Percentiles rank a stretch among this genome's conserved stretches.
These are phyloP conservation scores for Xerocomellus intermedius DNA, from an alignment of 768 basidiomycete species.

Conservation along the genomic window DNA sequence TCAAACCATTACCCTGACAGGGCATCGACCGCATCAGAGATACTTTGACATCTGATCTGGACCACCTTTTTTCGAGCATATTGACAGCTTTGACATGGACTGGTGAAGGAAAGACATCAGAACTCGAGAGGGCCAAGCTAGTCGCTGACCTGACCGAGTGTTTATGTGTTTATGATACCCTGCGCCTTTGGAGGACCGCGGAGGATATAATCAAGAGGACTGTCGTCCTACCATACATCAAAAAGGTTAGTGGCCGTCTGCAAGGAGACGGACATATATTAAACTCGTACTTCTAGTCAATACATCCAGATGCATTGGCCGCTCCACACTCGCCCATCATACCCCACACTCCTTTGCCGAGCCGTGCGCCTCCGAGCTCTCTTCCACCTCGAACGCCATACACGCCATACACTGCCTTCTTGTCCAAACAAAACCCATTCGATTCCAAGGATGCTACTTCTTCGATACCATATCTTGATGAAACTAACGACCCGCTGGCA, in stretches of 20 bases:
- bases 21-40: conserved; percentile 81
- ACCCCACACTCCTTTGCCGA: conserved; percentile 68
- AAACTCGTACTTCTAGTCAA: conserved; percentile 49
- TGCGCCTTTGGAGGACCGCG: conserved; percentile 83
- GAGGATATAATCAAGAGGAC: conserved; percentile 80
- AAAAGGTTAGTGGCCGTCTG: conserved; percentile 50
- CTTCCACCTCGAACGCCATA: conserved; percentile 54
- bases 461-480: conserved; percentile 58
- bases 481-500: conserved; percentile 65
- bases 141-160: conserved; percentile 74
- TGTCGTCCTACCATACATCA: conserved; percentile 72
- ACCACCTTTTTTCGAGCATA: conserved; percentile 71
- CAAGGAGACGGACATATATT: background rate
- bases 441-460: conserved; percentile 29
- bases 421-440: conserved; percentile 41
- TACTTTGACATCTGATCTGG: conserved; percentile 82
- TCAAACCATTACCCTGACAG: conserved; percentile 40
- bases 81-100: conserved; percentile 51
- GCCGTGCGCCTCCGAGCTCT: conserved; percentile 25
- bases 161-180: conserved; percentile 71
- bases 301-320: conserved; percentile 66
- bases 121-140: conserved; percentile 63
- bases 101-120: conserved; percentile 48
- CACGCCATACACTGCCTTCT: conserved; percentile 49
- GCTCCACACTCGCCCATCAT: conserved; percentile 72